Base-by-base conservation (phyloP, 352 stramenopile species). In the Globisporangium uncinulatum region DNA sequence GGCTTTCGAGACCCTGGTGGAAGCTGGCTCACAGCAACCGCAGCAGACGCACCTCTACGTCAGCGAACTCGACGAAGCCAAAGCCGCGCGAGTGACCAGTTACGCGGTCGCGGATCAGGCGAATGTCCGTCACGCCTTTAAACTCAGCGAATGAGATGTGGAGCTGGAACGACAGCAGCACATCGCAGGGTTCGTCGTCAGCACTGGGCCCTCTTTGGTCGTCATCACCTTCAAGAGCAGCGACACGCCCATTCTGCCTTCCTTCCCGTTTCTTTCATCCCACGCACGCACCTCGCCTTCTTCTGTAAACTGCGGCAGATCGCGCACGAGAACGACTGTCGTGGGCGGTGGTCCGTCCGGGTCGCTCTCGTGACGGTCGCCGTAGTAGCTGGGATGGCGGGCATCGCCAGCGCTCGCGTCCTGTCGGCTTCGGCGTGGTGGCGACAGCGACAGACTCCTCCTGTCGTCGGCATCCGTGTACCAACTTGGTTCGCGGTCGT, bases 41-140 rank as follows among this genome's bases (percentile, higher is more conserved):
- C 41, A 20, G 1, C 29, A 19, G 24, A 48, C 69, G 20, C 73
- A 92, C 85, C 67, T 89, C 72, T 0, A 80, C 51, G 55, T 87
- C 69, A 13, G 62, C 63, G 56, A 93, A 93, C 57, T 94, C 85
- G 20, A 93, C 64, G 42, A 94, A 94, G 0, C 70, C 83, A 59
- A 94, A 93, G 14, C 85, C 81, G 37, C 83, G 73, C 15, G 83
- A 89, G 20, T 69, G 43, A 42, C 80, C 83, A 14, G 83, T 90
- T 14, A 45, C 57, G 6, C 85, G 83, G 43, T 94, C 83, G 58
- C 83, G 79, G 46, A 93, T 78, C 20, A 94, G 47, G 3, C 85
- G 73, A 42, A 94, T 87, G 20, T 89, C 79, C 11, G 75, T 70
- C 6, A 93, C 65, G 10, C 79, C 81, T 17, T 85, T 66, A 54